A percentile compares a stretch with the other conserved stretches of the same genome.
Conservation (phyloP, 805 yeast genomes). For the Kodamaea kakaduensis region DNA sequence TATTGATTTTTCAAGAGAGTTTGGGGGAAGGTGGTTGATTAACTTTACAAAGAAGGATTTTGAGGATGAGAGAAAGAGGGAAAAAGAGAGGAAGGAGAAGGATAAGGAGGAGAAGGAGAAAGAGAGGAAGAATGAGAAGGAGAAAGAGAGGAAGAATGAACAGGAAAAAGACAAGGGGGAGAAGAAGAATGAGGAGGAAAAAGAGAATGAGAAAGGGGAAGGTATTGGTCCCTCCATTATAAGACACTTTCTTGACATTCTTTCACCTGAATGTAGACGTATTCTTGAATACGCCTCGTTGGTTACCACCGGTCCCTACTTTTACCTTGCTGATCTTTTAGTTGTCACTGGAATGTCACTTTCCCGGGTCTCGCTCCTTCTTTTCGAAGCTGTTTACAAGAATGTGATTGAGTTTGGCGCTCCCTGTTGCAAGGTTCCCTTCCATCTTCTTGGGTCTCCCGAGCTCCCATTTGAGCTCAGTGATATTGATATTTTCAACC, state of each 20-base stretch:
- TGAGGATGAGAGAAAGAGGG: too few species aligned
- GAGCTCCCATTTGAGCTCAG: conserved; percentile 27
- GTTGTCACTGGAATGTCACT: conserved; percentile 34
- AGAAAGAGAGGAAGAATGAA: too few species aligned
- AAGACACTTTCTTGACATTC: too few species aligned
- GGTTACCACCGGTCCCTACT: conserved; percentile 31
- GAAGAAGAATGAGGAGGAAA: too few species aligned
- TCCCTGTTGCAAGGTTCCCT: conserved; percentile 46
- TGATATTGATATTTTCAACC: conserved; percentile 27
- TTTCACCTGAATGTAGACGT: too few species aligned
- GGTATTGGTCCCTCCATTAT: too few species aligned
- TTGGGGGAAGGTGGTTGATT: background rate
- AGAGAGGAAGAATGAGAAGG: too few species aligned
- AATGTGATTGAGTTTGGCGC: conserved; percentile 36
- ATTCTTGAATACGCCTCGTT: conserved; percentile 42
- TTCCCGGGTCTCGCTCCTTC: conserved; percentile 25
- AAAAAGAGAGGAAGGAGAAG: too few species aligned
- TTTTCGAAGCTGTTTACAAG: conserved; percentile 31
- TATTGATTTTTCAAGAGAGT: background rate
- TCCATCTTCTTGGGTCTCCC: conserved; percentile 30
- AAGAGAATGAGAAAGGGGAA: background rate
- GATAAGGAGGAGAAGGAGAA: too few species aligned
- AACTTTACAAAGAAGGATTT: too few species aligned
- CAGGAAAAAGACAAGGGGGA: too few species aligned
- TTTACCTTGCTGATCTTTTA: conserved; percentile 36